A percentile compares a stretch with the other conserved stretches of the same genome.
Evolutionary conservation across 345 rosid species (phyloP).

Genomic region (Eucalyptus microcorys): DNA sequence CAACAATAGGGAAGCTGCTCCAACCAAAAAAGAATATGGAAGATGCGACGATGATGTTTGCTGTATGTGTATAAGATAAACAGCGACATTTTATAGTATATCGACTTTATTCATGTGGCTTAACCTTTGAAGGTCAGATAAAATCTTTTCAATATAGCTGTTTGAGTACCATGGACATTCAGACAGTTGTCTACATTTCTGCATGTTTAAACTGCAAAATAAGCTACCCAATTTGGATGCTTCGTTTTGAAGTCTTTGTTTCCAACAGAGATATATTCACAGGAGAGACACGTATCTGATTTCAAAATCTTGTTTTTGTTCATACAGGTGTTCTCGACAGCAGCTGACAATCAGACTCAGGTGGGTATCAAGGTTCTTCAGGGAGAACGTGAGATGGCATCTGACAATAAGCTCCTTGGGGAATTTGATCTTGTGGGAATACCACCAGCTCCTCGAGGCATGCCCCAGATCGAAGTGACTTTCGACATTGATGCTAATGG

Average conservation of each 20-base stretch:
- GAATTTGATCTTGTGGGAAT: constrained; percentile 21
- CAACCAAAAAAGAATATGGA: neutral
- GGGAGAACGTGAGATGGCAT: constrained; percentile 23
- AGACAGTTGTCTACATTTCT: neutral
- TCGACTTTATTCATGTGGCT: neutral
- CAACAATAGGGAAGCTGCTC: neutral
- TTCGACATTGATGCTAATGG: constrained; percentile 33
- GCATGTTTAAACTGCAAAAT: neutral
- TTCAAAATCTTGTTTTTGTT: neutral
- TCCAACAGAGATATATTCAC: neutral
- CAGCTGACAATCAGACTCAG: constrained; percentile 20
- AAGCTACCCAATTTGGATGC: neutral
- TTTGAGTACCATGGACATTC: neutral
- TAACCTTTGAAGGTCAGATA: neutral
- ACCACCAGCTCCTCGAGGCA: constrained; percentile 16
- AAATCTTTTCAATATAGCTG: neutral
- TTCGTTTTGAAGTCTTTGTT: neutral
- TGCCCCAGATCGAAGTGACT: constrained; percentile 20
- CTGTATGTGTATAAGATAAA: neutral
- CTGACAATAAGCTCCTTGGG: constrained; percentile 26
- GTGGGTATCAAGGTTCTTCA: constrained; percentile 24
- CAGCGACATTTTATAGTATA: neutral
- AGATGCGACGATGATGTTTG: neutral
- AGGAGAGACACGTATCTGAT: neutral
- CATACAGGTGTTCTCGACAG: constrained; percentile 18